A percentile compares a stretch with the other conserved stretches of the same genome.
Conservation (phyloP, 78 protist species). For the Isochrysis galbana region DNA sequence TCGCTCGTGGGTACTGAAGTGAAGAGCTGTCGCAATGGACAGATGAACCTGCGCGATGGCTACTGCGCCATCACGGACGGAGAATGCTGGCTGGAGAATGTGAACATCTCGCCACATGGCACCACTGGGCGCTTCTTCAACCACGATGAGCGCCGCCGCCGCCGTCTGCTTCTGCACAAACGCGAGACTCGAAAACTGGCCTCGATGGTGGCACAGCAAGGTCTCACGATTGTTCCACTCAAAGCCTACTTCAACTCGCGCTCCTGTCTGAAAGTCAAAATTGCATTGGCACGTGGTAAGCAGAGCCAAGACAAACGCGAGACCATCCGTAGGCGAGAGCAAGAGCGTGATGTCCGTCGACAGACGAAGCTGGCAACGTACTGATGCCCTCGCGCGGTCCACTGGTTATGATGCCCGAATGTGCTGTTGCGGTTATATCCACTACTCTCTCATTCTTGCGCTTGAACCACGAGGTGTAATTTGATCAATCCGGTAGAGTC, state of each 20-base stretch:
- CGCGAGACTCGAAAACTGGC: background rate
- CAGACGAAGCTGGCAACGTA: background rate
- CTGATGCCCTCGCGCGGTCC: too few species aligned
- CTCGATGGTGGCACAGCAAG: background rate
- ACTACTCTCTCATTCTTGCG: too few species aligned
- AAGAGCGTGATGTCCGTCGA: background rate
- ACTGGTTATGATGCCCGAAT: too few species aligned
- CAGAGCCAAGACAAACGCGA: background rate
- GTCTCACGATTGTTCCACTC: background rate
- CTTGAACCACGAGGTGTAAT: too few species aligned
- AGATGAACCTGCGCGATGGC: conserved; percentile 7
- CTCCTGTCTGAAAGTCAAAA: background rate
- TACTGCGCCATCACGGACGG: background rate
- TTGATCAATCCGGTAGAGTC: too few species aligned
- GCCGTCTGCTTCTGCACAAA: background rate
- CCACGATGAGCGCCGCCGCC: background rate
- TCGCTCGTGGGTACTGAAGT: conserved; percentile 1
- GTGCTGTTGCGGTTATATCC: too few species aligned
- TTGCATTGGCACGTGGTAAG: background rate
- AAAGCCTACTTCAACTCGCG: background rate
- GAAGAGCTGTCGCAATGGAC: background rate
- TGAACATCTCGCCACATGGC: background rate
- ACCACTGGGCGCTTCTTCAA: background rate
- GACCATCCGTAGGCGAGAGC: background rate
- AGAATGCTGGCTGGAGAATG: conserved; percentile 2